A percentile compares a stretch with the other conserved stretches of the same genome.
These are phyloP conservation scores for Conticribra weissflogii DNA, from an alignment of 108 stramenopile genomes.

Conservation along the genomic window DNA sequence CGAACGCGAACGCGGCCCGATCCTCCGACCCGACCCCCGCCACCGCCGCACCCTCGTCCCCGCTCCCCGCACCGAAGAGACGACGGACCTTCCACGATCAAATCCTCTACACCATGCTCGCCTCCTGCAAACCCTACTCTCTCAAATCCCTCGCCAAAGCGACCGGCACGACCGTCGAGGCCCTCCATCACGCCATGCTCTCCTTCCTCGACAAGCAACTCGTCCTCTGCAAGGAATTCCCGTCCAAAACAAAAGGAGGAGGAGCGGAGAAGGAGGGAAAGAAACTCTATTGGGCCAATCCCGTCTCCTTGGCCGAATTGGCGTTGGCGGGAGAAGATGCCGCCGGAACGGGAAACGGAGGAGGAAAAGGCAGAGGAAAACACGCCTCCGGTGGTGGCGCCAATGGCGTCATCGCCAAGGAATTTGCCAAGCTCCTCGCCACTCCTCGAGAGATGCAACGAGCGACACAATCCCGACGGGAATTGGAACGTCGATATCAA, in stretches of 20 bases:
- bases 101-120: conserved; percentile 66
- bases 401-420: conserved; percentile 27
- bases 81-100: conserved; percentile 74
- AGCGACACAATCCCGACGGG: conserved; percentile 24
- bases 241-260: conserved; percentile 39
- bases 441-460: conserved; percentile 45
- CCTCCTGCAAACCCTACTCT: conserved; percentile 69
- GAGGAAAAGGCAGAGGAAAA: not conserved
- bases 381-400: conserved; percentile 21
- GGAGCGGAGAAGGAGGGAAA: too few relatives aligned
- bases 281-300: conserved; percentile 72
- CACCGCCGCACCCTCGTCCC: not conserved
- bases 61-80: conserved; percentile 37
- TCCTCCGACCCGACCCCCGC: not conserved
- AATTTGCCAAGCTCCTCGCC: conserved; percentile 32
- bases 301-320: conserved; percentile 13
- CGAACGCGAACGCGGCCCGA: not conserved
- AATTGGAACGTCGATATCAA: conserved; percentile 30
- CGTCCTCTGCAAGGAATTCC: conserved; percentile 74
- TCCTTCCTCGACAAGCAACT: conserved; percentile 70
- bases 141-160: conserved; percentile 68
- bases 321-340: conserved; percentile 7
- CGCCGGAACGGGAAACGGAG: not conserved
- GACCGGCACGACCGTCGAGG: conserved; percentile 61
- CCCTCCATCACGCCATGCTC: conserved; percentile 68